These are phyloP conservation scores for Amylostereum areolatum DNA, from an alignment of 1,284 basidiomycete genomes.

Conservation along the genomic window DNA sequence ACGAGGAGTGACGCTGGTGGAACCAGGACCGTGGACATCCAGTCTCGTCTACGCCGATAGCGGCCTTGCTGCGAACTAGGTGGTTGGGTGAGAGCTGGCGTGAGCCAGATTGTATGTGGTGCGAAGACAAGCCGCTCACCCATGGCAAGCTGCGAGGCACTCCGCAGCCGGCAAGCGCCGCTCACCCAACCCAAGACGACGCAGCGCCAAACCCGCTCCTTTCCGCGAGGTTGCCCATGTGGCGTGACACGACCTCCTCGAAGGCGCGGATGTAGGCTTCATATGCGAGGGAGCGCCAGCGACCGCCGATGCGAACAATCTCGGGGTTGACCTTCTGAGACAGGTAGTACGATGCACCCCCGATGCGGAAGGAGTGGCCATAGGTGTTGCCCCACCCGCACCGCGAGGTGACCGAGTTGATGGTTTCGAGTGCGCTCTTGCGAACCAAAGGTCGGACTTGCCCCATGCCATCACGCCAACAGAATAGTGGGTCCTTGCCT, in stretches of 20 bases:
- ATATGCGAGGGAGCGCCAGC: constrained; percentile 29
- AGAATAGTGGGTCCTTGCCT: constrained; percentile 24
- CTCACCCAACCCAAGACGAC: not conserved
- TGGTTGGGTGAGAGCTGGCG: too few relatives aligned
- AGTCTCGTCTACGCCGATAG: too few relatives aligned
- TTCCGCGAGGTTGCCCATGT: constrained; percentile 6
- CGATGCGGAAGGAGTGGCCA: constrained; percentile 33
- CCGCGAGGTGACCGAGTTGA: constrained; percentile 21
- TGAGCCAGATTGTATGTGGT: too few relatives aligned
- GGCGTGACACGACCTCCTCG: constrained; percentile 10
- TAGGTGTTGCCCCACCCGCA: constrained; percentile 25
- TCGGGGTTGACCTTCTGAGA: constrained; percentile 23
- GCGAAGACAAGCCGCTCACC: not conserved
- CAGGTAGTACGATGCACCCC: constrained; percentile 28
- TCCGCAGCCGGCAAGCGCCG: not conserved
- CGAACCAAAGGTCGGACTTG: constrained; percentile 22
- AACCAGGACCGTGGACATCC: too few relatives aligned
- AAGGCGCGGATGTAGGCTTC: constrained; percentile 23
- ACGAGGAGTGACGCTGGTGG: too few relatives aligned
- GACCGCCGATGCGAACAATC: constrained; percentile 19
- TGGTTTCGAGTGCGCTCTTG: constrained; percentile 16
- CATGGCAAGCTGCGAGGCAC: not conserved
- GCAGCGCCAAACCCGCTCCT: not conserved
- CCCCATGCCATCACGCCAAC: constrained; percentile 16
- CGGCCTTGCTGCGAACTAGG: too few relatives aligned